These are phyloP conservation scores for Penicillium sp. DNA, from an alignment of 2,329 filamentous ascomycete genomes.

Conservation along the genomic window DNA sequence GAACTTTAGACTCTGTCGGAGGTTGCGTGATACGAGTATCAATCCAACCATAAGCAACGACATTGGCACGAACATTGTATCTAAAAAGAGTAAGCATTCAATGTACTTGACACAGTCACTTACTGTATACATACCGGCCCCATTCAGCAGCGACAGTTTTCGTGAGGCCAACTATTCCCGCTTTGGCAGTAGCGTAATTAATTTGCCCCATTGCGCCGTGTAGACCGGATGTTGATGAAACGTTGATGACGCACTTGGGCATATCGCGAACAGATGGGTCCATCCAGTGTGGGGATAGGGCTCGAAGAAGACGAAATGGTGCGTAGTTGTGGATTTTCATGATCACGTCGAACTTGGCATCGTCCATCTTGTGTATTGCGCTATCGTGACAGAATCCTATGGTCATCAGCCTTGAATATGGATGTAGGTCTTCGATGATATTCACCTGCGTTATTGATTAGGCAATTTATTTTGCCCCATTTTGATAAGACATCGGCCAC, in stretches of 20 bases:
- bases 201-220: constrained; percentile 56
- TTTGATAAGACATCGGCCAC: constrained; percentile 4
- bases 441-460: constrained; percentile 14
- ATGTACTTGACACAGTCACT: background rate
- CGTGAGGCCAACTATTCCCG: constrained; percentile 52
- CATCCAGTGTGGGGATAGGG: constrained; percentile 53
- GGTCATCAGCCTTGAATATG: background rate
- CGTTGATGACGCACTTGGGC: constrained; percentile 49
- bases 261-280: constrained; percentile 25
- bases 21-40: constrained; percentile 69
- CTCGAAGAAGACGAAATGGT: constrained; percentile 54
- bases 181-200: constrained; percentile 56
- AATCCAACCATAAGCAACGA: constrained; percentile 75
- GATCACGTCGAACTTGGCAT: constrained; percentile 43
- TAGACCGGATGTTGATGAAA: constrained; percentile 53
- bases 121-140: constrained; percentile 34
- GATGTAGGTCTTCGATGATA: background rate
- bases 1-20: constrained; percentile 65
- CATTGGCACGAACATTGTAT: constrained; percentile 65
- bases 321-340: constrained; percentile 53
- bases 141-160: constrained; percentile 59
- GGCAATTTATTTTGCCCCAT: constrained; percentile 9
- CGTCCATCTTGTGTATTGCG: constrained; percentile 14
- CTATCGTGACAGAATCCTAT: constrained; percentile 14
- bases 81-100: background rate